phyloP scores from a whole-genome alignment of 805 yeast genomes.

The Candida xiaguanensis region DNA sequence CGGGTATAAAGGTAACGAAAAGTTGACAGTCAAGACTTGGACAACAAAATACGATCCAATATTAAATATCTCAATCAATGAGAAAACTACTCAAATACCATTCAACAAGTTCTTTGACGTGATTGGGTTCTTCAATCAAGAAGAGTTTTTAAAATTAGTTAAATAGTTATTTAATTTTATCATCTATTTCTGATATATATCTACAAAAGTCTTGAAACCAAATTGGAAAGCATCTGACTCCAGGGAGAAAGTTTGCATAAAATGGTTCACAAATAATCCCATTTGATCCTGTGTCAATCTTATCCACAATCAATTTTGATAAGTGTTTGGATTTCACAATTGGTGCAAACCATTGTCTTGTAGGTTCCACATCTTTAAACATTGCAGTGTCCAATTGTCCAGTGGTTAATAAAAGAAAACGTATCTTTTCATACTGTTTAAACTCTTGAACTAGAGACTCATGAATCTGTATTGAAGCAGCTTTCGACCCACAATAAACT shows the following conservation, averaged over 20 bases:
- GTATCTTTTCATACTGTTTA: conserved; percentile 17
- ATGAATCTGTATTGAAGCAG: conserved; percentile 41
- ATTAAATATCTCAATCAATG: conserved; percentile 33
- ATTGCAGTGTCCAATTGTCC: conserved; percentile 49
- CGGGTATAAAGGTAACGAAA: conserved; percentile 35
- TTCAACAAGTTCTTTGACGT: conserved; percentile 44
- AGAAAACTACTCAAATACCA: conserved; percentile 20
- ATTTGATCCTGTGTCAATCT: conserved; percentile 31
- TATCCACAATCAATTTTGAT: conserved; percentile 31
- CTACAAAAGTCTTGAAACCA: conserved; percentile 32
- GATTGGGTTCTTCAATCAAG: conserved; percentile 33
- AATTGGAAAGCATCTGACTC: conserved; percentile 40
- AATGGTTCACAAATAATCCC: conserved; percentile 46
- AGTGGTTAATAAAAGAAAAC: conserved; percentile 40
- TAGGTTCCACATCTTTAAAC: conserved; percentile 46
- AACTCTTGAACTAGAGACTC: conserved; percentile 45
- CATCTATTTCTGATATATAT: conserved; percentile 35
- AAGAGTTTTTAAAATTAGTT: conserved; percentile 13
- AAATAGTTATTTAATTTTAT: conserved; percentile 21
- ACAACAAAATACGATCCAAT: conserved; percentile 45
- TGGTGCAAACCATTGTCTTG: conserved; percentile 46
- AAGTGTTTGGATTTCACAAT: conserved; percentile 35
- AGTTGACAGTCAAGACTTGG: conserved; percentile 37
- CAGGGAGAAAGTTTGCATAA: conserved; percentile 44
- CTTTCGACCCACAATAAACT: conserved; percentile 48